Conservation (phyloP, 169 alveolate genomes). For the Eimeria necatrix region DNA sequence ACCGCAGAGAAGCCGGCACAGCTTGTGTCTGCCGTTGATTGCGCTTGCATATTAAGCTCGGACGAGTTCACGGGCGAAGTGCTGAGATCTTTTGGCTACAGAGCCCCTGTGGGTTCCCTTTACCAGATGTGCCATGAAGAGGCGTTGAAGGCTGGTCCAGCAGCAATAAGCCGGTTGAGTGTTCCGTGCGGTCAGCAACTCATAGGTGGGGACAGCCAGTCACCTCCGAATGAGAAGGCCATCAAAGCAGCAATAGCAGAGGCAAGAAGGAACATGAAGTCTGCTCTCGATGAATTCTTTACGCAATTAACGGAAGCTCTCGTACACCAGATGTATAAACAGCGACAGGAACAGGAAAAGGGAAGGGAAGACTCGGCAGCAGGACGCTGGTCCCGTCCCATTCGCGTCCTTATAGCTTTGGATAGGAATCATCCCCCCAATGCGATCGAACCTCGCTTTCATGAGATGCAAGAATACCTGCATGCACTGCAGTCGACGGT, state of each 20-base stretch:
- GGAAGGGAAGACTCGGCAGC: not conserved
- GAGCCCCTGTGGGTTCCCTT: slow-evolving; percentile 20
- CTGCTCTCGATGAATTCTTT: not conserved
- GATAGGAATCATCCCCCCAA: slow-evolving; percentile 74
- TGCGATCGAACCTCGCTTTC: slow-evolving; percentile 52
- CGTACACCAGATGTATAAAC: not conserved
- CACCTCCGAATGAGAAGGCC: not conserved
- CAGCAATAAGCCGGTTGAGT: slow-evolving; percentile 15
- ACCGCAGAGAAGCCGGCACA: not conserved
- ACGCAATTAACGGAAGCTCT: not conserved
- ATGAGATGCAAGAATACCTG: slow-evolving; percentile 8
- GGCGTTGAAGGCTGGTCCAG: slow-evolving; percentile 43
- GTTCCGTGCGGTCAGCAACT: not conserved
- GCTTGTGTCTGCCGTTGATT: slow-evolving; percentile 13
- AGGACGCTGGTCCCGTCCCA: slow-evolving; percentile 46
- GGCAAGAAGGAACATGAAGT: not conserved
- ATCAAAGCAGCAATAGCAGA: slow-evolving; percentile 44
- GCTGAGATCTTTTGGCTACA: slow-evolving; percentile 22
- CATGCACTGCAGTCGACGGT: slow-evolving; percentile 22
- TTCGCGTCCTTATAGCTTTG: slow-evolving; percentile 36
- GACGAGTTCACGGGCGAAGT: slow-evolving; percentile 63
- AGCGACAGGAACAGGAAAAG: not conserved
- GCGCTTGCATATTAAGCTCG: not conserved
- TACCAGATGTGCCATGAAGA: slow-evolving; percentile 40
- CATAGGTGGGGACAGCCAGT: not conserved